A percentile compares a stretch with the other conserved stretches of the same genome.
phyloP scores from a whole-genome alignment of 192 early-diverging fungal species.

The Coemansia sp. region DNA sequence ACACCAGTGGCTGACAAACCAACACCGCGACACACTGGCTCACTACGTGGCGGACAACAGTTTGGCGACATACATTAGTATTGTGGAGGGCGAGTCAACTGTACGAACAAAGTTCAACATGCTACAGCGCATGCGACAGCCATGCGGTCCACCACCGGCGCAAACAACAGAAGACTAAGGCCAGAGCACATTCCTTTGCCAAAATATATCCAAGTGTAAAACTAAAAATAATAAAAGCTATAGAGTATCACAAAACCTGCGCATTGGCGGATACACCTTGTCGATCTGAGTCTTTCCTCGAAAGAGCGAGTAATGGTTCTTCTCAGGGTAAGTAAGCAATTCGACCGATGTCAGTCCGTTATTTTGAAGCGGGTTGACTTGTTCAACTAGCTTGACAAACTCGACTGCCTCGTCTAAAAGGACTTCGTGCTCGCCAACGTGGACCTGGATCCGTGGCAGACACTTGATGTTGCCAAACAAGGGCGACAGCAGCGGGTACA shows the following conservation, averaged over 20 bases:
- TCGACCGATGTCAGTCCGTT: background rate
- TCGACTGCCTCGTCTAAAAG: constrained; percentile 22
- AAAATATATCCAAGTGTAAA: background rate
- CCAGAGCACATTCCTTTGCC: background rate
- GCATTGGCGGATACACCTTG: constrained; percentile 18
- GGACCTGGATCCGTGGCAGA: constrained; percentile 22
- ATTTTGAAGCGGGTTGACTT: background rate
- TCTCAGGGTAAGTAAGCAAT: constrained; percentile 14
- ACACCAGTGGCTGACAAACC: constrained; percentile 51
- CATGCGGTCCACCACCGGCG: constrained; percentile 37
- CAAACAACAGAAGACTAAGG: background rate
- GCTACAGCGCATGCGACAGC: constrained; percentile 42
- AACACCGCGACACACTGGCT: constrained; percentile 57
- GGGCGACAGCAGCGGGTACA: constrained; percentile 24
- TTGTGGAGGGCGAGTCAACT: constrained; percentile 46
- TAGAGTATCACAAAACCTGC: background rate
- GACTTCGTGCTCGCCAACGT: constrained; percentile 23
- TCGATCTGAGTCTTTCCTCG: constrained; percentile 26
- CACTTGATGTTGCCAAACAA: constrained; percentile 4
- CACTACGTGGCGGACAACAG: constrained; percentile 48
- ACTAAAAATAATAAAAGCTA: background rate
- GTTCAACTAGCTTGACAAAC: constrained; percentile 3
- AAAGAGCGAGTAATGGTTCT: constrained; percentile 30
- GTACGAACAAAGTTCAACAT: constrained; percentile 34
- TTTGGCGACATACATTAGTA: constrained; percentile 42